Evolutionary conservation across 139 green algal species (phyloP).

Genomic region (Micractinium sp.): DNA sequence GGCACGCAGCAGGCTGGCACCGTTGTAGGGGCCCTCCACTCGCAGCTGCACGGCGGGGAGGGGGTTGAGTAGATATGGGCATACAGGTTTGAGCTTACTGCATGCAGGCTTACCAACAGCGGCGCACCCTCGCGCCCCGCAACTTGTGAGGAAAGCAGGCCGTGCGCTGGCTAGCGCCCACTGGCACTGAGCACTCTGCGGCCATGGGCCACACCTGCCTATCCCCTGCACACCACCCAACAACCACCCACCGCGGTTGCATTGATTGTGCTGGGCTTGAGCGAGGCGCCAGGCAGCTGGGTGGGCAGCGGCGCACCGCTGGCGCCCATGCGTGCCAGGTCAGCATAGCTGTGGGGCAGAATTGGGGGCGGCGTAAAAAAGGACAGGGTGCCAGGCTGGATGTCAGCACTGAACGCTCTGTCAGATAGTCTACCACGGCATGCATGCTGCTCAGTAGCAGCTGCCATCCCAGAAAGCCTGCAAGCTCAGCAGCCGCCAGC

Average conservation of each 20-base stretch:
- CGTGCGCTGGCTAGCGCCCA: too few relatives aligned
- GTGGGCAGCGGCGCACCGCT: background rate
- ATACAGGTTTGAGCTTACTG: too few relatives aligned
- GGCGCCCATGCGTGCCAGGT: background rate
- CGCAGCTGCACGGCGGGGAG: background rate
- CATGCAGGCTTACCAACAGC: too few relatives aligned
- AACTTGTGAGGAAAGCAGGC: too few relatives aligned
- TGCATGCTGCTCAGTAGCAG: background rate
- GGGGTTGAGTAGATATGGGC: background rate
- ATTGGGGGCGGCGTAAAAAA: background rate
- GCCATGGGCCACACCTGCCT: too few relatives aligned
- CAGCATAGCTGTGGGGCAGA: background rate
- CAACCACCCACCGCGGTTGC: constrained; percentile 2
- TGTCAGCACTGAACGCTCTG: too few relatives aligned
- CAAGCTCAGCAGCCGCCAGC: background rate
- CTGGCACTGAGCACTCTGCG: too few relatives aligned
- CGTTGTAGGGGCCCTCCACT: background rate
- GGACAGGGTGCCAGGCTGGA: too few relatives aligned
- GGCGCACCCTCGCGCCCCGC: too few relatives aligned
- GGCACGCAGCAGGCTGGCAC: background rate
- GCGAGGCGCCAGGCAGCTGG: background rate
- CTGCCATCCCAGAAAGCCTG: too few relatives aligned
- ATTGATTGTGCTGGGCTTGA: background rate
- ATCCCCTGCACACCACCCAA: too few relatives aligned
- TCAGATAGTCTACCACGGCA: too few relatives aligned